These are phyloP conservation scores for Solanum bulbocastanum DNA, from an alignment of 257 asterid species.

Conservation along the genomic window DNA sequence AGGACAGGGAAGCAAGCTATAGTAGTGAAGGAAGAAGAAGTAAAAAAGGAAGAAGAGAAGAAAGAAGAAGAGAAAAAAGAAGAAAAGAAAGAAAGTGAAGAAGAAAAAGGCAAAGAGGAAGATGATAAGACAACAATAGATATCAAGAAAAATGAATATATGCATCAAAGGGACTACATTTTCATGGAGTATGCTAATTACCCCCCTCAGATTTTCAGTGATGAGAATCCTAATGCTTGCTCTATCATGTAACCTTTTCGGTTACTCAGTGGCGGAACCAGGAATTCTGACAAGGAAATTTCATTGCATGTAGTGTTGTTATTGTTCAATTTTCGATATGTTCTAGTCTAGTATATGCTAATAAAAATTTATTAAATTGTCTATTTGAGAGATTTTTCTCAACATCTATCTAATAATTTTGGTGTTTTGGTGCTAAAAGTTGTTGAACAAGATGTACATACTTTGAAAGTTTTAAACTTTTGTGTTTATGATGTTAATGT, in stretches of 20 bases:
- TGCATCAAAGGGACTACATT: constrained; percentile 48
- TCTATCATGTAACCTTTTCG: constrained; percentile 40
- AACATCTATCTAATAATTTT: not conserved
- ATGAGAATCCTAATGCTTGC: constrained; percentile 89
- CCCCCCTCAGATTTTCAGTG: constrained; percentile 82
- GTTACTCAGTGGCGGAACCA: not conserved
- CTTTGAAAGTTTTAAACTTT: not conserved
- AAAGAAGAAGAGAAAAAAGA: constrained; percentile 20
- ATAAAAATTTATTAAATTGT: not conserved
- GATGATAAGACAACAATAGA: constrained; percentile 24
- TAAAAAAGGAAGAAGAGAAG: constrained; percentile 39
- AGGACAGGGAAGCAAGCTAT: constrained; percentile 67
- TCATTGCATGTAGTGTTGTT: not conserved
- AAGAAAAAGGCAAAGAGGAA: constrained; percentile 5
- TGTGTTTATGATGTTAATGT: not conserved
- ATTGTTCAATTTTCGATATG: not conserved
- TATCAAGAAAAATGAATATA: constrained; percentile 57
- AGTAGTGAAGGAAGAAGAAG: constrained; percentile 47
- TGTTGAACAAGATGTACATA: not conserved
- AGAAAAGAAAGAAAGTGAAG: constrained; percentile 9
- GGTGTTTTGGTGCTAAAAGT: not conserved
- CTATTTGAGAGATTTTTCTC: not conserved
- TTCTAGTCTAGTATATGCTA: not conserved
- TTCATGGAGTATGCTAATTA: constrained; percentile 45
- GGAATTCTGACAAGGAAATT: not conserved